Conservation (phyloP, 768 basidiomycete genomes). For the Russula sp. region DNA sequence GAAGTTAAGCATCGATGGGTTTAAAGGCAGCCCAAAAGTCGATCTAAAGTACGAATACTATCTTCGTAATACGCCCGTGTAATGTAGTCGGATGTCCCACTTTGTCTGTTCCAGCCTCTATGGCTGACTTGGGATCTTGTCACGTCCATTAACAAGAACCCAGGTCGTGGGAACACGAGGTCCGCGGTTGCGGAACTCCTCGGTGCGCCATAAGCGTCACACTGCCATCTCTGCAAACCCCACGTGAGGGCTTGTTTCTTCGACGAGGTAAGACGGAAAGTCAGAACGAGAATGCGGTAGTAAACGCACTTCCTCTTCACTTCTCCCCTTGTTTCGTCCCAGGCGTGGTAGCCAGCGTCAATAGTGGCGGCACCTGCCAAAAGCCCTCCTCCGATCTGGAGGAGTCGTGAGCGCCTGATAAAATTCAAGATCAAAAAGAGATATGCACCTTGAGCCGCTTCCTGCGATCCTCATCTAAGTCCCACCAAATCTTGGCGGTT, state of each 20-base stretch:
- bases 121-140: constrained; percentile 54
- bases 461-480: constrained; percentile 54
- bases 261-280: not conserved
- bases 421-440: not conserved
- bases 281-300: not conserved
- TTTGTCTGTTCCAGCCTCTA: constrained; percentile 53
- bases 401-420: not conserved
- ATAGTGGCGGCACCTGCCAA: constrained; percentile 51
- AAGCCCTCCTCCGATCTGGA: constrained; percentile 65
- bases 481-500: constrained; percentile 38
- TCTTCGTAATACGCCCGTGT: constrained; percentile 58
- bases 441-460: constrained; percentile 52
- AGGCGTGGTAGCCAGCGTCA: constrained; percentile 51
- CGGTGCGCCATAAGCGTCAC: constrained; percentile 56
- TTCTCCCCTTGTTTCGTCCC: constrained; percentile 55
- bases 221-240: constrained; percentile 52
- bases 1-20: constrained; percentile 27
- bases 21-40: no score
- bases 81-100: constrained; percentile 50
- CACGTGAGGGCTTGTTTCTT: constrained; percentile 53
- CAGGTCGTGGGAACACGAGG: constrained; percentile 54
- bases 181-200: constrained; percentile 45
- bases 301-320: constrained; percentile 53
- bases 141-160: constrained; percentile 56
- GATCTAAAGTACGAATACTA: constrained; percentile 47